Conservation (phyloP, 495 filamentous ascomycete genomes). For the Neurospora intermedia region DNA sequence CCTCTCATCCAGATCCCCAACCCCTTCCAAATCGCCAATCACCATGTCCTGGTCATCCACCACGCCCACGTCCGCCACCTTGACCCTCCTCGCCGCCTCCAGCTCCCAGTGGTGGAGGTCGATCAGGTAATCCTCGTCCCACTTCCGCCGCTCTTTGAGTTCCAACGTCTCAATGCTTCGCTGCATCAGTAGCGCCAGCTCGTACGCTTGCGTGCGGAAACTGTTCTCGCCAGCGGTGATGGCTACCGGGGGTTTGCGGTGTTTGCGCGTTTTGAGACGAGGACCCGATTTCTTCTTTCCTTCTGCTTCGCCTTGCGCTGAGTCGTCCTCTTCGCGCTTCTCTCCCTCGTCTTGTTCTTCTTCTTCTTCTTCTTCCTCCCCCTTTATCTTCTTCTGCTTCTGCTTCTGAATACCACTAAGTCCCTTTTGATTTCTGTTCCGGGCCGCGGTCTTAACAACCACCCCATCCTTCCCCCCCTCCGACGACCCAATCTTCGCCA, state of each 20-base stretch:
- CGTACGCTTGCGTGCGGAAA: constrained; percentile 26
- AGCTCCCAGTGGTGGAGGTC: neutral
- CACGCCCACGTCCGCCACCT: neutral
- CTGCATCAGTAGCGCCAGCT: constrained; percentile 25
- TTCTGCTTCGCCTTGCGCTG: neutral
- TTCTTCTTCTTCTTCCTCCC: no score
- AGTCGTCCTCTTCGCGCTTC: neutral
- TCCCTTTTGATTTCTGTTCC: no score
- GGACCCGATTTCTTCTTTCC: neutral
- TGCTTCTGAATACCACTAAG: no score
- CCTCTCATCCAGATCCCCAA: constrained; percentile 4
- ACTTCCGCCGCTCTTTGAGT: constrained; percentile 15
- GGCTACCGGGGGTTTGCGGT: neutral
- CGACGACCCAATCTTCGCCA: neutral
- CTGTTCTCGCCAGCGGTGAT: constrained; percentile 11
- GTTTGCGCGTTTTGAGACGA: neutral
- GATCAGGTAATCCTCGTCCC: constrained; percentile 16
- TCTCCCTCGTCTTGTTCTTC: no score
- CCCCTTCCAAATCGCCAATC: neutral
- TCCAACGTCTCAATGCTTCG: constrained; percentile 28
- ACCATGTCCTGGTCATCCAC: constrained; percentile 1
- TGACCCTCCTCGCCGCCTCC: constrained; percentile 11
- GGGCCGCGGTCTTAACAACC: no score
- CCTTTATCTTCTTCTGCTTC: no score
- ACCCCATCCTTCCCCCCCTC: no score